Base-by-base conservation (phyloP, 1,139 yeast species). In the Arxiozyma bovina region DNA sequence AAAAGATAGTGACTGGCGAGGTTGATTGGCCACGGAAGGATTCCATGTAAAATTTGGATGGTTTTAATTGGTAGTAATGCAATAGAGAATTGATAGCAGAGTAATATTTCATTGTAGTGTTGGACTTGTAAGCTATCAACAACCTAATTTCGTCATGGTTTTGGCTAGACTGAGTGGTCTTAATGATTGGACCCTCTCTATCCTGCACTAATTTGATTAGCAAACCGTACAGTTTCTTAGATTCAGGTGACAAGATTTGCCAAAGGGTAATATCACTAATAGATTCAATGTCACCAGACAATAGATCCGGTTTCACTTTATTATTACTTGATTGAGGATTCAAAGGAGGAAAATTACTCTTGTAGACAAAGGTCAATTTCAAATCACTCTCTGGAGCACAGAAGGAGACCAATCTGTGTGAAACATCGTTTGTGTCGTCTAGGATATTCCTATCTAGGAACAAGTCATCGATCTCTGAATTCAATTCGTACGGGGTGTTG, bases 121-220 rank as follows among this genome's bases (percentile, higher is more conserved):
- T 83, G 70, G 87, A 93, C 66, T 85, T 85, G 75, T 81, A 91
- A 54, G 96, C 99, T 68, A 93, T 87, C 52, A 93, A 82, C 59
- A 93, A 83, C 68, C 98, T 79, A 67, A 87, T 85, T 67, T 91
- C 97, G 56, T 79, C 78, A 18, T 85, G 77, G 61, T 86, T 85
- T 60, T 87, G 91, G 54, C 88, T 78, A 55, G 93, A 86, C 45
- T 63, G 63, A 67, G 84, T 85, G 67, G 89, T 87, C 72, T 85
- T 91, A 67, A 93, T 89, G 40, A 90, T 96, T 21, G 99, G 98
- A 55, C 98, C 98, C 55, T 91, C 85, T 60, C 93, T 83, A 56
- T 75, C 74, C 53, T 79, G 76, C n/a, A 85, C 93, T 65, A 84
- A 81, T 52, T 77, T 72, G 69, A 91, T 83, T 59, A 93, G 79